Evolutionary conservation across 495 filamentous ascomycete species (phyloP), one percentile per base, ranked within the genome.

Genomic region (Evernia prunastri): DNA sequence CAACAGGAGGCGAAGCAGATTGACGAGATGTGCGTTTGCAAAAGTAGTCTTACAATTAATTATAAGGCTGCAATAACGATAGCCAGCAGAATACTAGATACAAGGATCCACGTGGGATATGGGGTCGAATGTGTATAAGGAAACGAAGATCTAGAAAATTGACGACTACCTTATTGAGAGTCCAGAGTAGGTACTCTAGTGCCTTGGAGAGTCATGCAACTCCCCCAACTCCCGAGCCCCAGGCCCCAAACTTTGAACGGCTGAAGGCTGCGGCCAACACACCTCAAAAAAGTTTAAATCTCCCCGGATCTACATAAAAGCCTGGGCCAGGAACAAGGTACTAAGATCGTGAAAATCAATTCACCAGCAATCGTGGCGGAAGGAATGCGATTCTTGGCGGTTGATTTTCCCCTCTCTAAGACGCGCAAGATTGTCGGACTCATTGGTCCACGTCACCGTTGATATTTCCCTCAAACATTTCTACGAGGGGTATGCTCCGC

Each of bases 241-340:
- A n/a, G n/a, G n/a, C n/a, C n/a, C n/a, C n/a, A n/a, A 51, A 15
- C 23, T 29, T 13, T 7, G 7, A 12, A 29, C 25, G 25, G 47
- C 11, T 51, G 47, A 29, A 29, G n/a, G n/a, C 12, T 51, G 23
- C 23, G 47, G 23, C 23, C 40, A 18, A 1, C 17, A n/a, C 18
- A n/a, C n/a, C n/a, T n/a, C n/a, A n/a, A n/a, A 2, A 23, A 51
- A 51, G 23, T 51, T 25, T 51, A 51, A 51, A 51, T 29, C 15
- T 29, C 47, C 47, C 23, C 47, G 47, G 47, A 51, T 51, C 47
- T 51, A 51, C 47, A 51, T 23, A 51, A 51, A 29, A 27, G 47
- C 12, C 27, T 27, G 47, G 47, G 25, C 47, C 47, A 51, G 47
- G 47, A 51, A 51, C 47, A 51, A 51, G 47, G 47, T 51, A 51